phyloP scores from a whole-genome alignment of 257 asterid genomes.

The Capsicum pubescens region DNA sequence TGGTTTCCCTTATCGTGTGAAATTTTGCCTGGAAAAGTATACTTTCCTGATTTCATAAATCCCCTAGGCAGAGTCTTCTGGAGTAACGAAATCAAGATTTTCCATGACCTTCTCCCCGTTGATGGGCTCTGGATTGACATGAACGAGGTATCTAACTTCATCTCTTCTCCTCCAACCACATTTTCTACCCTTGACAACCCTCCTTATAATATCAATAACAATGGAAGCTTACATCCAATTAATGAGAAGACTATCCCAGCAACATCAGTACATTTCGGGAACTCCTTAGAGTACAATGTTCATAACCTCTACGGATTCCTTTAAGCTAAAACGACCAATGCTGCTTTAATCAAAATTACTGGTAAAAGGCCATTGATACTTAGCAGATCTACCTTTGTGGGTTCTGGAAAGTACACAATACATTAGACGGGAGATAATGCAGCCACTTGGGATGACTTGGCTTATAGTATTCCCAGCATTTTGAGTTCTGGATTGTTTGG shows the following conservation, averaged over 20 bases:
- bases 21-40: slow-evolving; percentile 91
- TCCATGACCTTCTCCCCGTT: slow-evolving; percentile 56
- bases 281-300: slow-evolving; percentile 63
- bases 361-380: slow-evolving; percentile 88
- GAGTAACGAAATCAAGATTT: slow-evolving; percentile 70
- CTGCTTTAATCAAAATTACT: slow-evolving; percentile 51
- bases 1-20: slow-evolving; percentile 64
- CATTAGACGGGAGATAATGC: slow-evolving; percentile 98
- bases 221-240: slow-evolving; percentile 49
- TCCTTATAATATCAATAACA: slow-evolving; percentile 84
- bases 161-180: slow-evolving; percentile 60
- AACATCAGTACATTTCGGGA: slow-evolving; percentile 64
- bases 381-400: slow-evolving; percentile 84
- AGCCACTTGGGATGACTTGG: slow-evolving; percentile 86
- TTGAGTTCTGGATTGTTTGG: slow-evolving; percentile 87
- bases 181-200: slow-evolving; percentile 71
- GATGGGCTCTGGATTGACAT: slow-evolving; percentile 97
- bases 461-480: slow-evolving; percentile 70
- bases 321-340: slow-evolving; percentile 72
- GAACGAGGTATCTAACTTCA: slow-evolving; percentile 88
- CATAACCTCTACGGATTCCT: slow-evolving; percentile 88
- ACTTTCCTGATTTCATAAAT: slow-evolving; percentile 83
- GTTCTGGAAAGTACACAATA: slow-evolving; percentile 84
- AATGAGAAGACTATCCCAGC: slow-evolving; percentile 69
- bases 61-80: slow-evolving; percentile 56